phyloP scores from a whole-genome alignment of 108 stramenopile species.

The Nitzschia putrida region DNA sequence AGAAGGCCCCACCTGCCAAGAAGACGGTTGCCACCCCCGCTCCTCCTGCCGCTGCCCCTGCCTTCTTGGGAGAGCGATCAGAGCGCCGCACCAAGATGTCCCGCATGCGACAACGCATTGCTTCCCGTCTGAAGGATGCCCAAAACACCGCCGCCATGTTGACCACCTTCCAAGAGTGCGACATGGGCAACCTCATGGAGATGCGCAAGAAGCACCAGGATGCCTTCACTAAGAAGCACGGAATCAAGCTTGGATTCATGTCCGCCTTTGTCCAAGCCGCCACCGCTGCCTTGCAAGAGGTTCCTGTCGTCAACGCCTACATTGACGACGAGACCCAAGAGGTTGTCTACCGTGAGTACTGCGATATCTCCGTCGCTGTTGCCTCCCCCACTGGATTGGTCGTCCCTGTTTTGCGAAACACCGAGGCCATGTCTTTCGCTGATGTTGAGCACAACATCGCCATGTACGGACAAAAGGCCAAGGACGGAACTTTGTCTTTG shows the following conservation, averaged over 20 bases:
- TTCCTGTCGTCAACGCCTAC: constrained; percentile 97
- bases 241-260: constrained; percentile 99
- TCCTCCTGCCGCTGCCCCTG: constrained; percentile 50
- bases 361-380: constrained; percentile 97
- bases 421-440: constrained; percentile 95
- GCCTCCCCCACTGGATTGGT: constrained; percentile 96
- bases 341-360: constrained; percentile 98
- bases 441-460: constrained; percentile 97
- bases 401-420: constrained; percentile 97
- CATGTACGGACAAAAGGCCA: constrained; percentile 93
- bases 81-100: constrained; percentile 99
- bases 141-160: constrained; percentile 99
- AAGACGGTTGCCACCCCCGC: constrained; percentile 47
- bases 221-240: constrained; percentile 94
- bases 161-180: constrained; percentile 99
- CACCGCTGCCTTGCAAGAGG: constrained; percentile 91
- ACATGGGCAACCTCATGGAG: constrained; percentile 97
- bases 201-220: constrained; percentile 95
- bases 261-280: constrained; percentile 96
- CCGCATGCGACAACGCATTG: constrained; percentile 98
- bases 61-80: constrained; percentile 71
- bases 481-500: constrained; percentile 85
- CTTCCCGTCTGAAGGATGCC: constrained; percentile 95
- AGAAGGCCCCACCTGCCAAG: constrained; percentile 43
- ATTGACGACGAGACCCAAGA: constrained; percentile 97